Evolutionary conservation across 805 yeast genomes (phyloP), one percentile per base, ranked within the genome.

Genomic region (Candida insectalens): DNA sequence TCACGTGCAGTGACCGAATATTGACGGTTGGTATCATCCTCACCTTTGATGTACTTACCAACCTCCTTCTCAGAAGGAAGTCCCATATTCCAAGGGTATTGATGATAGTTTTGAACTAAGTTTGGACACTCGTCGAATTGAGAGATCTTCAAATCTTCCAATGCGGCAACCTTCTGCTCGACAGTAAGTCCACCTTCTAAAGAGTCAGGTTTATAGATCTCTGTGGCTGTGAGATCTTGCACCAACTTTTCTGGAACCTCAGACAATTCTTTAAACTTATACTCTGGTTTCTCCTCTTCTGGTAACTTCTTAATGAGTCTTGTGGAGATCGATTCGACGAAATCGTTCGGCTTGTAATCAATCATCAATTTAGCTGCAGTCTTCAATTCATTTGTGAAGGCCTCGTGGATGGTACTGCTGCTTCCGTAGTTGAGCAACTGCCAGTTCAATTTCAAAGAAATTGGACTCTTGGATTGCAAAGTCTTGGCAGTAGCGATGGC

Each of bases 301-400:
- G 34, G 34, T 12, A 16, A 23, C 43, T 66, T 72, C 39, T 69
- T 65, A 43, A 72, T 65, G 40, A 72, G 62, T 44, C 69, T 71
- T 49, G 69, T 74, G 30, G 55, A 46, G 30, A 72, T 74, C 38
- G 69, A 74, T 45, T 65, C 69, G 37, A 66, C 73, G 47, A 72
- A 72, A 45, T 53, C 55, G 37, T 62, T 65, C 12, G 55, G 45
- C 35, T 57, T 66, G 17, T 74, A 67, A 36, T 67, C 63, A 16
- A 59, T 52, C 70, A 77, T 70, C 69, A 87, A 71, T 56, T 83
- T 77, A 37, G 83, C 71, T 19, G 96, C 95, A 16, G 87, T 60
- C 37, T 66, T 63, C 53, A 83, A 65, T 57, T 92, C 97, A 46
- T 73, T 70, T 44, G 71, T 72, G 38, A 92, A 61, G 25, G 89